phyloP scores from a whole-genome alignment of 805 yeast species.

The Monosporozyma yasuniensis region DNA sequence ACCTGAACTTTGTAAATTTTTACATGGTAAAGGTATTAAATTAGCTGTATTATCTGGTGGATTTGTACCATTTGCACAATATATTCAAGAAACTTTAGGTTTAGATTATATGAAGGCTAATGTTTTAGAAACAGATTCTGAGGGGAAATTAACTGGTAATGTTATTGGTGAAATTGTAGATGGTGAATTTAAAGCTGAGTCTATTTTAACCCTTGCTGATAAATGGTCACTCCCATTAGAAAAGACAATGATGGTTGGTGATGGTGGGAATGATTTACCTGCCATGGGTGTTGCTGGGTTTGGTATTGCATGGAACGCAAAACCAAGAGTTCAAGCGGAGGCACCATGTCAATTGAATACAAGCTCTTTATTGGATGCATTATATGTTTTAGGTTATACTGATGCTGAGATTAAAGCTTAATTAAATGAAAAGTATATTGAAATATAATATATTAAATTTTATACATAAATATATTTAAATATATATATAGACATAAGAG shows the following conservation, averaged over 20 bases:
- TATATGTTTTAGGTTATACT: conserved; percentile 71
- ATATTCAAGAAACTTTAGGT: conserved; percentile 55
- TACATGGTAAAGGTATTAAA: conserved; percentile 54
- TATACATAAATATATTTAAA: not conserved
- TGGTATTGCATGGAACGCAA: conserved; percentile 97
- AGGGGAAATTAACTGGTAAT: conserved; percentile 55
- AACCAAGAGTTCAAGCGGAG: conserved; percentile 74
- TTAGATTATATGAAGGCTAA: conserved; percentile 90
- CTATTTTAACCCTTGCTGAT: conserved; percentile 52
- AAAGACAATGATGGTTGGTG: conserved; percentile 79
- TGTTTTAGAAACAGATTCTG: conserved; percentile 40
- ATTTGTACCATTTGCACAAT: conserved; percentile 76
- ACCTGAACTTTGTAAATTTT: conserved; percentile 50
- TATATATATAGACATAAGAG: no score
- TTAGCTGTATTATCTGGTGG: conserved; percentile 94
- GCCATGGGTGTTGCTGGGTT: conserved; percentile 91
- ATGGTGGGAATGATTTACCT: conserved; percentile 90
- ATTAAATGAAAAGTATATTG: no score
- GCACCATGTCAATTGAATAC: conserved; percentile 83
- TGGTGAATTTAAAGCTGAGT: conserved; percentile 71
- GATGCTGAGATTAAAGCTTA: conserved; percentile 40
- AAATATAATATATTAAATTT: no score
- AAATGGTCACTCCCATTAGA: conserved; percentile 43
- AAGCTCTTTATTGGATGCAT: conserved; percentile 58
- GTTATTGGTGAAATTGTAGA: conserved; percentile 79